Percentiles rank a stretch among this genome's conserved stretches.
Conservation (phyloP, 1,284 basidiomycete species). For the Pulveroboletus sp. region DNA sequence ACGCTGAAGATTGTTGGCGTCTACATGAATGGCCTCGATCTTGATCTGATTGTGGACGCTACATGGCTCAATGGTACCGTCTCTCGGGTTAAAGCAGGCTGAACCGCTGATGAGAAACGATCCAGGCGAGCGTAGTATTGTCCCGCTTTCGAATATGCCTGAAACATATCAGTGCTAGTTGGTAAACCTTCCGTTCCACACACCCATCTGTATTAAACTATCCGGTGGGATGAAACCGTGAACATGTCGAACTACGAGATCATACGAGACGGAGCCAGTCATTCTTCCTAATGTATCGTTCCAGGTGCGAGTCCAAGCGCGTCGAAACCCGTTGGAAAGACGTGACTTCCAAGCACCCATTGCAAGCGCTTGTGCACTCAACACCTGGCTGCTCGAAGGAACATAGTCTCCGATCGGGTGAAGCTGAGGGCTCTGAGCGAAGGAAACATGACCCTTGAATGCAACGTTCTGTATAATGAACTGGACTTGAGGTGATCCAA, state of each 20-base stretch:
- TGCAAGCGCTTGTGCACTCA: conserved; percentile 39
- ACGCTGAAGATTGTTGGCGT: conserved; percentile 38
- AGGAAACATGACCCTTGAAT: conserved; percentile 50
- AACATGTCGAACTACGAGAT: conserved; percentile 48
- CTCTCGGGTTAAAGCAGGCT: conserved; percentile 56
- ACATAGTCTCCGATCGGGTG: conserved; percentile 25
- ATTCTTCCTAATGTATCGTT: conserved; percentile 64
- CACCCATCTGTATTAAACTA: conserved; percentile 28
- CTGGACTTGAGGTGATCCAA: conserved; percentile 47
- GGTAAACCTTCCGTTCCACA: neutral
- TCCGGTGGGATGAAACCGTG: conserved; percentile 37
- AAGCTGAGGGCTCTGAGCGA: conserved; percentile 46
- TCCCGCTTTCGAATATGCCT: conserved; percentile 22
- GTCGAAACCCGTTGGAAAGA: conserved; percentile 52
- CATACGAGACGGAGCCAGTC: conserved; percentile 49
- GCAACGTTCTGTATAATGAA: conserved; percentile 48
- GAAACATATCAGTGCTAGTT: conserved; percentile 4
- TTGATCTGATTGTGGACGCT: conserved; percentile 48
- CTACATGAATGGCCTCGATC: conserved; percentile 45
- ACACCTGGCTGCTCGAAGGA: conserved; percentile 18
- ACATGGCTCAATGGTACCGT: conserved; percentile 49
- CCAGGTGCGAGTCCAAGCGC: conserved; percentile 63
- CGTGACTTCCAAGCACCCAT: conserved; percentile 60
- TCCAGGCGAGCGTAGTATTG: conserved; percentile 45
- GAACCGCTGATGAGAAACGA: conserved; percentile 43